Evolutionary conservation across 2,329 filamentous ascomycete species (phyloP).

Genomic region (Cercospora sesami): DNA sequence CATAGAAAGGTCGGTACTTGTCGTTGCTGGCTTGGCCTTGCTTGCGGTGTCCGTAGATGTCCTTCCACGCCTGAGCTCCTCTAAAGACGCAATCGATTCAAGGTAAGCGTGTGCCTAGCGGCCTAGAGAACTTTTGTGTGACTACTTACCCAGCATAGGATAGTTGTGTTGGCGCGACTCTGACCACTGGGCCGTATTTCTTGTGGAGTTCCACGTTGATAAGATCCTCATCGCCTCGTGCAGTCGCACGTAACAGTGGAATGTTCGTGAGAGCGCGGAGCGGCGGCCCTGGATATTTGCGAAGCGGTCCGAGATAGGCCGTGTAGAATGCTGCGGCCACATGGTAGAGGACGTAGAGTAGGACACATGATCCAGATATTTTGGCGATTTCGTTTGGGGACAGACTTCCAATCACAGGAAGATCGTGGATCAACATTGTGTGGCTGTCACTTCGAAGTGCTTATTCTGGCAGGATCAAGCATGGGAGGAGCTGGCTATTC

Average conservation of each 20-base stretch:
- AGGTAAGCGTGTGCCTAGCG: slow-evolving; percentile 35
- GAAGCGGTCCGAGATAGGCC: slow-evolving; percentile 47
- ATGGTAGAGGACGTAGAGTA: slow-evolving; percentile 23
- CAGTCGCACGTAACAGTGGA: slow-evolving; percentile 23
- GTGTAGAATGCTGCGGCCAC: slow-evolving; percentile 38
- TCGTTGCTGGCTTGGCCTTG: slow-evolving; percentile 16
- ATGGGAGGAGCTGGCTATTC: background rate
- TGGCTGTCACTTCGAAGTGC: background rate
- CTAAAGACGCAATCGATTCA: slow-evolving; percentile 41
- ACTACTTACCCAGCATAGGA: slow-evolving; percentile 36
- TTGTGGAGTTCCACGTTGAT: slow-evolving; percentile 35
- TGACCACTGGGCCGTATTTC: slow-evolving; percentile 44
- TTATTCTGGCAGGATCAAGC: background rate
- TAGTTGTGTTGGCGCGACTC: slow-evolving; percentile 44
- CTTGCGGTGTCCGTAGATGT: slow-evolving; percentile 35
- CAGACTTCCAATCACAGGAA: background rate
- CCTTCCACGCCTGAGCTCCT: slow-evolving; percentile 30
- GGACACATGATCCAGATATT: slow-evolving; percentile 8
- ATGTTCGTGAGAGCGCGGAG: slow-evolving; percentile 26
- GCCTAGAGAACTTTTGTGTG: slow-evolving; percentile 23
- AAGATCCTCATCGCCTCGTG: slow-evolving; percentile 24
- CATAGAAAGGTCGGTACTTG: slow-evolving; percentile 32
- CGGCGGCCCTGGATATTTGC: slow-evolving; percentile 47
- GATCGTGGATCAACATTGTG: background rate
- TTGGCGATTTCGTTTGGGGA: background rate